These are phyloP conservation scores for Immersiporthe knoxdaviesiana DNA, from an alignment of 2,329 filamentous ascomycete species.

Conservation along the genomic window DNA sequence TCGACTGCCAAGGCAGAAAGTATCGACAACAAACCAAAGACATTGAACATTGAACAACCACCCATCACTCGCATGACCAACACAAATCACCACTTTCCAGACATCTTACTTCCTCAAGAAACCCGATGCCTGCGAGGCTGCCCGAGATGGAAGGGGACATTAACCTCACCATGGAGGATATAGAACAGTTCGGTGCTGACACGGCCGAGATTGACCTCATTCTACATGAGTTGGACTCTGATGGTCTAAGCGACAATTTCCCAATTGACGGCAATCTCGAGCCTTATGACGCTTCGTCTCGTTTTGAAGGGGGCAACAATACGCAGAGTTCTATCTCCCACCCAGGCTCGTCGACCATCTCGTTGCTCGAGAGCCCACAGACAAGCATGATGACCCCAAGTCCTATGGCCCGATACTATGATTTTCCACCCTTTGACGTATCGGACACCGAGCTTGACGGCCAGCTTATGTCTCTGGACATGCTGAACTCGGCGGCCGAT, in stretches of 20 bases:
- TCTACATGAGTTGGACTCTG: neutral
- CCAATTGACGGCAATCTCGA: neutral
- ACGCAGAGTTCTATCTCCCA: neutral
- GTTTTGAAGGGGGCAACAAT: neutral
- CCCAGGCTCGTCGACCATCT: neutral
- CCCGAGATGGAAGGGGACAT: neutral
- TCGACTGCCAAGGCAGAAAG: constrained; percentile 1
- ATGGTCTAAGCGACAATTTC: neutral
- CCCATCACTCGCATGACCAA: neutral
- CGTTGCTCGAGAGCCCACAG: neutral
- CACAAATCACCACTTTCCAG: neutral
- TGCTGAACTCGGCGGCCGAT: neutral
- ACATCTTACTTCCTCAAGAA: neutral
- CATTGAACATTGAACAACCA: neutral
- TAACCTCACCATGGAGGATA: neutral
- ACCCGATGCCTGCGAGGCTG: no score
- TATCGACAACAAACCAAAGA: neutral
- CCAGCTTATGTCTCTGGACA: neutral
- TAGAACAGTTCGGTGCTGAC: neutral
- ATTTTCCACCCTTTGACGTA: no score
- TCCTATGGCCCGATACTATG: neutral
- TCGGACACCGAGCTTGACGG: no score
- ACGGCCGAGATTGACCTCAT: neutral
- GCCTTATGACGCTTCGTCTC: neutral
- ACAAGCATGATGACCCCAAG: neutral